Evolutionary conservation across 768 basidiomycete genomes (phyloP).

Genomic region (Rossbeevera mucosa): DNA sequence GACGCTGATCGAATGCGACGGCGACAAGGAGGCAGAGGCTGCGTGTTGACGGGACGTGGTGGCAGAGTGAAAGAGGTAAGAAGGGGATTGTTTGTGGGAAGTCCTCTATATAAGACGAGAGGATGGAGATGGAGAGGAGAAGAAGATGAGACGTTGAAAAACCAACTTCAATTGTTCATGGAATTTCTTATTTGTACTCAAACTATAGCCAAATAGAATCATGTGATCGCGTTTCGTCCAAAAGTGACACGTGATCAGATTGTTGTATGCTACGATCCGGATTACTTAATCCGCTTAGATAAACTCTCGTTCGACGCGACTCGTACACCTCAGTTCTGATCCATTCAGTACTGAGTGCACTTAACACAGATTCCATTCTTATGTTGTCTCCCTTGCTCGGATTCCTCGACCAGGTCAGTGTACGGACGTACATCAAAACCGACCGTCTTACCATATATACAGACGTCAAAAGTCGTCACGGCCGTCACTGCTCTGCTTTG

Average conservation of each 20-base stretch:
- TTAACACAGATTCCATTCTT: too few relatives aligned
- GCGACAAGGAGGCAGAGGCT: constrained; percentile 74
- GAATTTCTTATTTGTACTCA: constrained; percentile 24
- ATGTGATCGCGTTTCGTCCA: constrained; percentile 29
- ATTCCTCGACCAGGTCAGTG: constrained; percentile 33
- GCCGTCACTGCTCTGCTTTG: constrained; percentile 44
- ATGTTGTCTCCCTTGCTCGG: constrained; percentile 23
- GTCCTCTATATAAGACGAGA: constrained; percentile 20
- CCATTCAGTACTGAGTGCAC: too few relatives aligned
- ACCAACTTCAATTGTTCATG: constrained; percentile 24
- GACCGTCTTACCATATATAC: constrained; percentile 4
- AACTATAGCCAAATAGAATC: constrained; percentile 30
- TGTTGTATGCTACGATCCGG: too few relatives aligned
- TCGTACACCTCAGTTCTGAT: too few relatives aligned
- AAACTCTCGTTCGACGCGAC: too few relatives aligned
- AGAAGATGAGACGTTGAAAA: constrained; percentile 25
- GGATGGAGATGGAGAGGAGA: constrained; percentile 8
- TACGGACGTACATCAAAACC: too few relatives aligned
- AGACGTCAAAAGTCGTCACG: constrained; percentile 62
- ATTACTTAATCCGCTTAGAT: too few relatives aligned
- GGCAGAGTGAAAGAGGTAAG: constrained; percentile 25
- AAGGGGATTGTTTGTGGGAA: background rate
- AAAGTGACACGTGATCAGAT: constrained; percentile 7
- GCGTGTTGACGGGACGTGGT: constrained; percentile 65
- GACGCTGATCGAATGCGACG: constrained; percentile 57